A percentile compares a stretch with the other conserved stretches of the same genome.
Conservation (phyloP, 139 green algal species). For the Nannochloris sp. region DNA sequence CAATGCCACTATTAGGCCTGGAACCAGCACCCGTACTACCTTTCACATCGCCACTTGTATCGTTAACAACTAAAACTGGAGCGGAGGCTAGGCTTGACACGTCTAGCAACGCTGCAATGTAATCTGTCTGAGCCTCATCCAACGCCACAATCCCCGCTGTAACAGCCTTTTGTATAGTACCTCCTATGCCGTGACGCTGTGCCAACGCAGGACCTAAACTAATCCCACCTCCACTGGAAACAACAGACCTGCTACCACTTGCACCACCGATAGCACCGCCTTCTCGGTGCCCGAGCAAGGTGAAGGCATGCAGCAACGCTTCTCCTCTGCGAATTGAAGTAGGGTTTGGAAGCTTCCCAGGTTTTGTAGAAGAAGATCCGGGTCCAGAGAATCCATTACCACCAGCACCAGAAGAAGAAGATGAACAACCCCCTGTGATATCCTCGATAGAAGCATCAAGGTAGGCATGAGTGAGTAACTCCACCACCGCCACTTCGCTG, state of each 20-base stretch:
- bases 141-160: slow-evolving; percentile 36
- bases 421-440: background rate
- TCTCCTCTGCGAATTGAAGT: slow-evolving; percentile 39
- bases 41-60: background rate
- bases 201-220: slow-evolving; percentile 8
- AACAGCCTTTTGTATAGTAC: slow-evolving; percentile 11
- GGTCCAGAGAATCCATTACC: background rate
- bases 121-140: slow-evolving; percentile 69
- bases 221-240: background rate
- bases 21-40: no score
- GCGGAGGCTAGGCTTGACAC: background rate
- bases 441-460: slow-evolving; percentile 6
- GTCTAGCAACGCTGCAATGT: slow-evolving; percentile 60
- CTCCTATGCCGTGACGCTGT: slow-evolving; percentile 5
- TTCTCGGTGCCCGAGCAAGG: slow-evolving; percentile 30
- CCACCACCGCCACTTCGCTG: slow-evolving; percentile 11
- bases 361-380: background rate
- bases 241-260: no score
- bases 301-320: slow-evolving; percentile 47
- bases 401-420: background rate
- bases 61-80: background rate
- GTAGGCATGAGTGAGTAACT: slow-evolving; percentile 40
- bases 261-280: background rate
- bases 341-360: background rate
- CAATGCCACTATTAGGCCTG: background rate